Percentiles rank a stretch among this genome's conserved stretches.
Conservation (phyloP, 257 asterid species). For the Solanum sparsipilum region DNA sequence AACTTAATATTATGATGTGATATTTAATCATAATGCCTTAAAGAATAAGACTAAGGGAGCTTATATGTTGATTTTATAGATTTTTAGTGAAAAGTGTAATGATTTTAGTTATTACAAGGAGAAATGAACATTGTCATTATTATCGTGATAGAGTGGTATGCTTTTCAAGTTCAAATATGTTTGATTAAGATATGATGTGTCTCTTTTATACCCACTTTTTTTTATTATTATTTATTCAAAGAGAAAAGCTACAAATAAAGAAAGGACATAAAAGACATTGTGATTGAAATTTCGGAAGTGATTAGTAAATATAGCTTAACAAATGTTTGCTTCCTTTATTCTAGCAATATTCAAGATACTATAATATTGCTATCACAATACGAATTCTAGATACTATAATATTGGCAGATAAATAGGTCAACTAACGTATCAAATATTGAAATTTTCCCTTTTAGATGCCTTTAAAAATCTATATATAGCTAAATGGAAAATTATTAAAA, state of each 20-base stretch:
- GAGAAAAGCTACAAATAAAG: not conserved
- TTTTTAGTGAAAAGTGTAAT: not conserved
- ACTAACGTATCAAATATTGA: not conserved
- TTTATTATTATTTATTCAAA: not conserved
- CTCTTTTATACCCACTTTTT: not conserved
- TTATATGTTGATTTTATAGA: not conserved
- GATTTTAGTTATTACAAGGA: not conserved
- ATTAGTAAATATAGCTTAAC: not conserved
- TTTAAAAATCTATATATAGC: not conserved
- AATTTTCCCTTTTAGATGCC: not conserved
- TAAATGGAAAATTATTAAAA: not conserved
- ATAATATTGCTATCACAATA: too few species aligned
- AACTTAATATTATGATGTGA: not conserved
- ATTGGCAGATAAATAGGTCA: not conserved
- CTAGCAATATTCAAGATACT: not conserved
- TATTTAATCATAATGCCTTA: not conserved
- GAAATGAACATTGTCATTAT: not conserved
- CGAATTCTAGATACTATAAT: too few species aligned
- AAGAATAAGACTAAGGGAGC: not conserved
- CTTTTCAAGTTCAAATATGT: not conserved
- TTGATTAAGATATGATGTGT: not conserved
- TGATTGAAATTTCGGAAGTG: not conserved
- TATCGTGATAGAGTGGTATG: not conserved
- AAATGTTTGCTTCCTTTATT: not conserved
- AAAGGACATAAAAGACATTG: not conserved